These are phyloP conservation scores for Talaromyces piceae DNA, from an alignment of 2,329 filamentous ascomycete species.

Conservation along the genomic window DNA sequence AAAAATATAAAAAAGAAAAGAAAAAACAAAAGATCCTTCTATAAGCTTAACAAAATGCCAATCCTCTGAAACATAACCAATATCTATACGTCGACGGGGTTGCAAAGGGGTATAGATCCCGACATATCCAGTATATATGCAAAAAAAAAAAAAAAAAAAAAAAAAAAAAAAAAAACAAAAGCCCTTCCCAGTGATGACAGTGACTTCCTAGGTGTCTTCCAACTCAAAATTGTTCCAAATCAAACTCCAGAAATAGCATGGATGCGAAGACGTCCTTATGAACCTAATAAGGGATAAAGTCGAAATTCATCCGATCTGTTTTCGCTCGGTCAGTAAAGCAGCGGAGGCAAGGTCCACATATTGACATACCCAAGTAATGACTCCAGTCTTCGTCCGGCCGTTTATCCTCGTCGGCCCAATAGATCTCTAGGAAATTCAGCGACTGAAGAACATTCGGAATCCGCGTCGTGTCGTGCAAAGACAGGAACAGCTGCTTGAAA, in stretches of 20 bases:
- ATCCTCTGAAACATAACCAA: not conserved
- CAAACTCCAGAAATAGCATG: not conserved
- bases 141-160: not conserved
- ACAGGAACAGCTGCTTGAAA: constrained; percentile 25
- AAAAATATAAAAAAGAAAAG: too few species aligned
- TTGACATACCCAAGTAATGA: constrained; percentile 31
- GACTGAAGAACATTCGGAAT: constrained; percentile 37
- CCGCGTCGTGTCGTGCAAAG: constrained; percentile 32
- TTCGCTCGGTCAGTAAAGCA: not conserved
- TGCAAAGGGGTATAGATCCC: constrained; percentile 1
- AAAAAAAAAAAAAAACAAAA: not conserved
- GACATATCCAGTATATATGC: too few species aligned
- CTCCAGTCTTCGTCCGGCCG: constrained; percentile 32
- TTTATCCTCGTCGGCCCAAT: constrained; percentile 25
- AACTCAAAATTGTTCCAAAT: not conserved
- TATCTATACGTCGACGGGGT: not conserved
- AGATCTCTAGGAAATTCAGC: constrained; percentile 34
- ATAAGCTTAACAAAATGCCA: not conserved
- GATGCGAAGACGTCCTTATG: not conserved
- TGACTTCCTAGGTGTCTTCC: too few species aligned
- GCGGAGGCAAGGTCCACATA: not conserved
- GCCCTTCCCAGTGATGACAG: not conserved
- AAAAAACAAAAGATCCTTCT: not conserved
- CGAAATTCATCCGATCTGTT: constrained; percentile 14
- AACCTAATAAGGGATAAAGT: constrained; percentile 13